Conservation (phyloP, 208 protist genomes). For the Blechomonas ayalai region DNA sequence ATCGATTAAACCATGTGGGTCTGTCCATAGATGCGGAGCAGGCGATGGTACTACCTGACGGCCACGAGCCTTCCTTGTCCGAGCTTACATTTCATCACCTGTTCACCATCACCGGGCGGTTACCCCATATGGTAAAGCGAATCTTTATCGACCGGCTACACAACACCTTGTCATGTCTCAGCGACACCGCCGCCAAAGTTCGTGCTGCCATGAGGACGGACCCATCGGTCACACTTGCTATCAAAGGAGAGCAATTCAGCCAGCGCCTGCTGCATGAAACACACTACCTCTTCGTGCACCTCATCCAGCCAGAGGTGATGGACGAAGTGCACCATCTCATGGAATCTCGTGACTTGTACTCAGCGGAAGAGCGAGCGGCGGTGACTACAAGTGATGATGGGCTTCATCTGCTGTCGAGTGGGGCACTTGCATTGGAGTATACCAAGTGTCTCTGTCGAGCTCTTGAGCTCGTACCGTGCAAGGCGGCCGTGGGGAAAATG, state of each 20-base stretch:
- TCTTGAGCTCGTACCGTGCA: conserved; percentile 63
- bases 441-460: conserved; percentile 64
- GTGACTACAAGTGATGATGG: conserved; percentile 1
- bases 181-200: background rate
- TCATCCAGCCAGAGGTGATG: conserved; percentile 67
- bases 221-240: conserved; percentile 59
- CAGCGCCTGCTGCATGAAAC: conserved; percentile 19
- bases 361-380: conserved; percentile 28
- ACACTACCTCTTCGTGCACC: conserved; percentile 36
- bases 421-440: conserved; percentile 65
- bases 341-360: conserved; percentile 51
- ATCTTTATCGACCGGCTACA: conserved; percentile 25
- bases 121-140: conserved; percentile 28
- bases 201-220: conserved; percentile 11
- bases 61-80: conserved; percentile 11
- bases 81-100: conserved; percentile 25
- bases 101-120: conserved; percentile 38
- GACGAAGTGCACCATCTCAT: conserved; percentile 65
- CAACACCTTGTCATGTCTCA: conserved; percentile 7
- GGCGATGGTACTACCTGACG: conserved; percentile 14
- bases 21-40: conserved; percentile 39
- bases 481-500: conserved; percentile 54
- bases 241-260: conserved; percentile 43
- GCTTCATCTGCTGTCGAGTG: conserved; percentile 20
- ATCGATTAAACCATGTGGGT: conserved; percentile 57